Percentiles rank a stretch among this genome's conserved stretches.
These are phyloP conservation scores for Zoysia japonica DNA, from an alignment of 176 grass and related monocot species.

Conservation along the genomic window DNA sequence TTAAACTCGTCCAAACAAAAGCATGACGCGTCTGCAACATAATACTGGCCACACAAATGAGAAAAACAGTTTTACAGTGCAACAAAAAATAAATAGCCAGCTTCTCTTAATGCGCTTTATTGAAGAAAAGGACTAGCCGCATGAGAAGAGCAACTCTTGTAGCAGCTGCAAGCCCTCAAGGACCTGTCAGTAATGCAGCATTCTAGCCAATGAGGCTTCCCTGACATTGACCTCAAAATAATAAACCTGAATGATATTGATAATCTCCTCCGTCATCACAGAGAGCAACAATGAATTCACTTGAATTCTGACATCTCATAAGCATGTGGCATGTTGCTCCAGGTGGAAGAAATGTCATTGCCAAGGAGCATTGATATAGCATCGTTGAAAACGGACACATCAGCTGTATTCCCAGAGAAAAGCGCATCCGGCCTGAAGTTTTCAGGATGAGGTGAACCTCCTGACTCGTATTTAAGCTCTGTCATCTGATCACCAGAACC, in stretches of 20 bases:
- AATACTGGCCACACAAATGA: constrained; percentile 27
- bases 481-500: constrained; percentile 36
- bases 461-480: constrained; percentile 28
- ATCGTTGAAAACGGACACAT: constrained; percentile 55
- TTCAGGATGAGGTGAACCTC: constrained; percentile 58
- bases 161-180: constrained; percentile 28
- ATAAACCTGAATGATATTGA: constrained; percentile 28
- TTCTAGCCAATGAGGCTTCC: constrained; percentile 32
- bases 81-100: constrained; percentile 35
- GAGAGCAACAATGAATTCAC: constrained; percentile 38
- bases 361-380: constrained; percentile 65
- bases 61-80: constrained; percentile 43
- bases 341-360: constrained; percentile 46
- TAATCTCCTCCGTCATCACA: constrained; percentile 21
- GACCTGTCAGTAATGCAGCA: constrained; percentile 27
- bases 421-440: constrained; percentile 67
- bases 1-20: constrained; percentile 47
- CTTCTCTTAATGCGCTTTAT: constrained; percentile 53
- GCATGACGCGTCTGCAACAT: constrained; percentile 23
- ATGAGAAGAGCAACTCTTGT: constrained; percentile 32
- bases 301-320: constrained; percentile 64
- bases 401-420: constrained; percentile 56
- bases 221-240: constrained; percentile 35
- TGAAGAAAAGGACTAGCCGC: constrained; percentile 42
- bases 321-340: constrained; percentile 65